These are phyloP conservation scores for Aspergillus pseudonomiae DNA, from an alignment of 2,329 filamentous ascomycete genomes.

Conservation along the genomic window DNA sequence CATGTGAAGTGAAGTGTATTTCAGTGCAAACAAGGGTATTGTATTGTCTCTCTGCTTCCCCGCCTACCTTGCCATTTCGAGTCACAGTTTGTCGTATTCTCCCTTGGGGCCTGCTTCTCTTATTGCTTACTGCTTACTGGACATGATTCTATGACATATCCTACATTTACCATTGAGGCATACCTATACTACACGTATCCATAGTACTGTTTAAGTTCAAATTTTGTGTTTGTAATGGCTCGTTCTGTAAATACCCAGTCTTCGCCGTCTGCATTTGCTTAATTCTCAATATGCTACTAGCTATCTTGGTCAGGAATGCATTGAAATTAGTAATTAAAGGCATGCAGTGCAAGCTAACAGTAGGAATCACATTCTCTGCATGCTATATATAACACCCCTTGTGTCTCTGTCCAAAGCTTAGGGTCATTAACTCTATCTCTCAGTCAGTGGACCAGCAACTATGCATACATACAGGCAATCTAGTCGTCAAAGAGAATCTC, in stretches of 20 bases:
- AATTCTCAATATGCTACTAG: conserved; percentile 2
- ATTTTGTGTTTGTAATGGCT: not conserved
- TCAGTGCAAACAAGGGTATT: not conserved
- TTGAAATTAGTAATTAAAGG: no score
- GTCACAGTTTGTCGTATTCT: not conserved
- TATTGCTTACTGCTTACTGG: not conserved
- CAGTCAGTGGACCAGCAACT: not conserved
- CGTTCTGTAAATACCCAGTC: not conserved
- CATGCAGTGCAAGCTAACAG: not conserved
- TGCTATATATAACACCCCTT: not conserved
- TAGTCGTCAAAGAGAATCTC: not conserved
- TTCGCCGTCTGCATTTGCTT: not conserved
- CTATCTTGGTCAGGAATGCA: not conserved
- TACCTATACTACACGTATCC: not conserved
- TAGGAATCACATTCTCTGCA: not conserved
- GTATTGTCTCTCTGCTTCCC: not conserved
- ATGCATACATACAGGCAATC: not conserved
- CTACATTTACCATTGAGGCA: not conserved
- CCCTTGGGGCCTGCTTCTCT: not conserved
- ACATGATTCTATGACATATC: not conserved
- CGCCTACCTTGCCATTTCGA: not conserved
- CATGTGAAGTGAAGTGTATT: conserved; percentile 60
- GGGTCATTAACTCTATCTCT: not conserved
- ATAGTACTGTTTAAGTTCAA: not conserved
- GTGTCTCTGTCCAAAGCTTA: not conserved